Evolutionary conservation across 2,329 filamentous ascomycete genomes (phyloP).

Genomic region (Penicillium sp.): DNA sequence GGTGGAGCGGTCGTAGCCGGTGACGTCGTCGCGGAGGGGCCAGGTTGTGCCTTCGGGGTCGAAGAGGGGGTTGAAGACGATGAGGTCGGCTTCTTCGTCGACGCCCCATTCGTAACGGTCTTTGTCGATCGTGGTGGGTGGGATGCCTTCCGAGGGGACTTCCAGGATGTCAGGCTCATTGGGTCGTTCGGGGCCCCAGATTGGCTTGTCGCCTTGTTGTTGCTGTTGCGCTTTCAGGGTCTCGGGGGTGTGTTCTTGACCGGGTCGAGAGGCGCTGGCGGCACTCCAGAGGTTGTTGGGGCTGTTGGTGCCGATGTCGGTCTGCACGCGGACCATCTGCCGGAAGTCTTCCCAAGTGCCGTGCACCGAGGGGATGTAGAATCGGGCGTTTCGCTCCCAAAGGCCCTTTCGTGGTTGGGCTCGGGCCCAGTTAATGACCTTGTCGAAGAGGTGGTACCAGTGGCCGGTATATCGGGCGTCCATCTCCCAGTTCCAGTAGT

Average conservation of each 20-base stretch:
- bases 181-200: conserved; percentile 78
- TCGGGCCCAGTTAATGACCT: conserved; percentile 60
- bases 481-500: conserved; percentile 81
- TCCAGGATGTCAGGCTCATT: conserved; percentile 62
- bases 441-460: conserved; percentile 69
- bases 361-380: conserved; percentile 68
- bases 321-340: conserved; percentile 66
- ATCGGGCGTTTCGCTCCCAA: conserved; percentile 70
- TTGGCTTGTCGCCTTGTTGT: conserved; percentile 49
- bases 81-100: conserved; percentile 80
- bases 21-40: conserved; percentile 73
- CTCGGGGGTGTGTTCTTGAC: too few species aligned
- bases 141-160: conserved; percentile 60
- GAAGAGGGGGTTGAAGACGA: conserved; percentile 85
- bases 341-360: conserved; percentile 72
- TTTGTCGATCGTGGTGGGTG: conserved; percentile 63
- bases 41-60: conserved; percentile 81
- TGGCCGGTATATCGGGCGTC: conserved; percentile 71
- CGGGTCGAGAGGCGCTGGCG: too few species aligned
- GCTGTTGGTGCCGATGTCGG: conserved; percentile 58
- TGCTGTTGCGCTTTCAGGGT: conserved; percentile 19
- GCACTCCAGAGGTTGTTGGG: conserved; percentile 60
- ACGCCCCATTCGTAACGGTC: conserved; percentile 82
- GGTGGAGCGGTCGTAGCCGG: conserved; percentile 74
- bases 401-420: conserved; percentile 68